Evolutionary conservation across 2,329 filamentous ascomycete species (phyloP), one percentile per base, ranked within the genome.

Genomic region (Chaetomiaceae sp.): DNA sequence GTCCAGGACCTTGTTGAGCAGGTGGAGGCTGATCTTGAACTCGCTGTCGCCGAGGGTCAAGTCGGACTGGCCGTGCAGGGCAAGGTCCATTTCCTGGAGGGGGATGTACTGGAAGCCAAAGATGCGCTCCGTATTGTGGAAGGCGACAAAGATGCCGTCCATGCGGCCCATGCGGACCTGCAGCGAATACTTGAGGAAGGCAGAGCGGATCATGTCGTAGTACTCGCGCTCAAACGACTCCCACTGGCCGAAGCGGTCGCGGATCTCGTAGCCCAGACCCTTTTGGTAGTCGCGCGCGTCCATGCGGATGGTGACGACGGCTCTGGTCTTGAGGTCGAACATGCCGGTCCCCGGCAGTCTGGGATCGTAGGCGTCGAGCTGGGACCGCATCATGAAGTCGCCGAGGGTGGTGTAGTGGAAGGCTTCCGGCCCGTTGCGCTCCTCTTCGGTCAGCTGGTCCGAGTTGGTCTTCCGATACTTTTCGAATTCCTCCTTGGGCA

Each of bases 81-180:
- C 80, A n/a, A 76, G 65, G 65, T 99, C 93, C 86, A 99, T 90
- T 64, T 99, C 93, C 4, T 80, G 66, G 13, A 97, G 70, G 53
- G 83, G 84, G 54, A 99, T 79, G 65, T 99, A 99, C 68, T 99
- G 93, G 68, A 99, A 99, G 5, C 93, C 93, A 65, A 99, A 99
- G 44, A 99, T 95, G 49, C 91, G 86, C 68, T 91, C 79, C 2
- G 90, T 88, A 66, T 99, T 99, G 73, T 99, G 93, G 66, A 84
- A 99, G 2, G 93, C 93, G 19, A 97, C 87, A 64, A 97, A 99
- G 44, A 97, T 96, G 48, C 93, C 93, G 65, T 99, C 92, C 95
- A 99, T 99, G 44, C 91, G 84, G 16, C 95, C 93, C 82, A 99
- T 95, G 39, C 93, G 87, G 23, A 92, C 95, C 69, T 99, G 93